Evolutionary conservation across 2,329 filamentous ascomycete species (phyloP), one percentile per base, ranked within the genome.

Genomic region (Lecanicillium sp.): DNA sequence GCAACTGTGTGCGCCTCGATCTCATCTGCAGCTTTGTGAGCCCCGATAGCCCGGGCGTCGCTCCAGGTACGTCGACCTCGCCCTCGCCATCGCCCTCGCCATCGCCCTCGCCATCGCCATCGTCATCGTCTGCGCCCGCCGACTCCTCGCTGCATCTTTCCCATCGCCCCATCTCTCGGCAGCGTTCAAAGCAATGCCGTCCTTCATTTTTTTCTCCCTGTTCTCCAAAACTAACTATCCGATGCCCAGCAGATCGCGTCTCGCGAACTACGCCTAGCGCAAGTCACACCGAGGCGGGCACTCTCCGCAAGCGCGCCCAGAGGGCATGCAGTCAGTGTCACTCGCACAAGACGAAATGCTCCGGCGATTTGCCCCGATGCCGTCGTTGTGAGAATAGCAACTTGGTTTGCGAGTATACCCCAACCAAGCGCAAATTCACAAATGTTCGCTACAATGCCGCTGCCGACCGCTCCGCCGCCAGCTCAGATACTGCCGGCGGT

Each of bases 331-430:
- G 58, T 20, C 61, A 69, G 44, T 71, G 68, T 26, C 68, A 70
- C 51, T 49, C 60, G 3, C 67, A 70, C 54, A 71, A 71, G 55
- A 70, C 67, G 2, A 70, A 69, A 50, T 71, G 68, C 50, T 69
- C 67, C 1, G 67, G 68, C 17, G 67, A 70, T 42, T 48, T 67
- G 38, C 68, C 68, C 5, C 57, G 56, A 23, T 71, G 68, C 52
- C 62, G 64, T 51, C 58, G 68, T 46, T 71, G 68, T 52, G 61
- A 66, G 38, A 51, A 51, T 2, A 55, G 56, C 24, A 58, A 60
- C 21, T 52, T 70, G n/a, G 41, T 46, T 14, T 71, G 68, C 57
- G 67, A 69, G 52, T 71, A 71, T 51, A 63, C 60, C 12, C 59
- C 63, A 0, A 60, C 64, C 12, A 69, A 66, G 54, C 60, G 68